A percentile compares a stretch with the other conserved stretches of the same genome.
phyloP scores from a whole-genome alignment of 768 basidiomycete genomes.

The Mycena leptocephala region DNA sequence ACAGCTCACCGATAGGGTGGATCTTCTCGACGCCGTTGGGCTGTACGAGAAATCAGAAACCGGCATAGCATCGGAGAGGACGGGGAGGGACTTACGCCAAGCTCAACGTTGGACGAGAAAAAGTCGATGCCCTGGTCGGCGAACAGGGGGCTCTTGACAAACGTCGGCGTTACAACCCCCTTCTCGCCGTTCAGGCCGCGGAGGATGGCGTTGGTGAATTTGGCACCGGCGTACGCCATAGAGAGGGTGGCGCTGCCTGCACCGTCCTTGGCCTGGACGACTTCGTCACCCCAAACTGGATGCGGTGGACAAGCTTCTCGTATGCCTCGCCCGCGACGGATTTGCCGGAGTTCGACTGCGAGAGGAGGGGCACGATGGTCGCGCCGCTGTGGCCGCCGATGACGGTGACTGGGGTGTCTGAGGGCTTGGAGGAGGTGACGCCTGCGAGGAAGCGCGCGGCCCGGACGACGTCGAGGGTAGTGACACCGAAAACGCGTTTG shows the following conservation, averaged over 20 bases:
- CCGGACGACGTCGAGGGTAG: constrained; percentile 98
- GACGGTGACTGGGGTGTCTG: constrained; percentile 84
- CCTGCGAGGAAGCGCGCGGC: constrained; percentile 91
- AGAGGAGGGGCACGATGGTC: constrained; percentile 98
- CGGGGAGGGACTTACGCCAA: constrained; percentile 78
- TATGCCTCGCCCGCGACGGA: constrained; percentile 82
- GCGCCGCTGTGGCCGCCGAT: constrained; percentile 96
- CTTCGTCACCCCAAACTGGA: constrained; percentile 99
- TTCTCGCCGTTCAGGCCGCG: constrained; percentile 92
- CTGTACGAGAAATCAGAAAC: constrained; percentile 52
- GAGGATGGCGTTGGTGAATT: constrained; percentile 89
- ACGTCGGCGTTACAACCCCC: constrained; percentile 87
- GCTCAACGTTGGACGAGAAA: constrained; percentile 96
- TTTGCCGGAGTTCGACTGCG: constrained; percentile 83
- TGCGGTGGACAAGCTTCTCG: constrained; percentile 89
- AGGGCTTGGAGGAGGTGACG: constrained; percentile 76
- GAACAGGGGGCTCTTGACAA: constrained; percentile 92
- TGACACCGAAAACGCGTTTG: constrained; percentile 93
- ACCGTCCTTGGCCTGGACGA: constrained; percentile 97
- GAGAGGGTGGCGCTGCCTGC: constrained; percentile 95
- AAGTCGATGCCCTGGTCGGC: constrained; percentile 91
- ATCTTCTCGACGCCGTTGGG: constrained; percentile 94
- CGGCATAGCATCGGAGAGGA: background rate
- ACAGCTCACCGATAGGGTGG: constrained; percentile 84
- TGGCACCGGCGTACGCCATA: constrained; percentile 96